Percentiles rank a stretch among this genome's conserved stretches.
phyloP scores from a whole-genome alignment of 2,329 filamentous ascomycete species.

The Diaporthe sp. region DNA sequence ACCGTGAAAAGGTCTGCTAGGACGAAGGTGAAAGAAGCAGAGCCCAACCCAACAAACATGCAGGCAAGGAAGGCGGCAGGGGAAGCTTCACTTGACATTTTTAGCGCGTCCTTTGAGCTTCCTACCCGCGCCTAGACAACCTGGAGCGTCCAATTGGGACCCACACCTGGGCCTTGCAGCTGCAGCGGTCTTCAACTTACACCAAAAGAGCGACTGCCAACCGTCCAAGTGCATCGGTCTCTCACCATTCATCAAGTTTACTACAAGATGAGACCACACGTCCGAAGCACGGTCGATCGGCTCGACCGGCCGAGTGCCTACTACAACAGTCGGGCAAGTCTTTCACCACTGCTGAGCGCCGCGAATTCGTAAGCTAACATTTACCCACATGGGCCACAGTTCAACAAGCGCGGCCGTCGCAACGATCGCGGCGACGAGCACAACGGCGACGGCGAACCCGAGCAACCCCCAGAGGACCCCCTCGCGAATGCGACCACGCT shows the following conservation, averaged over 20 bases:
- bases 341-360: not conserved
- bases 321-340: conserved; percentile 81
- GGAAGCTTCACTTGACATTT: conserved; percentile 35
- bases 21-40: not conserved
- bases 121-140: conserved; percentile 12
- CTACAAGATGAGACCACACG: conserved; percentile 57
- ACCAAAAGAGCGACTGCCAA: not conserved
- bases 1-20: not conserved
- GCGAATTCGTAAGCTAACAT: conserved; percentile 40
- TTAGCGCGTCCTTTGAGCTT: conserved; percentile 39
- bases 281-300: conserved; percentile 84
- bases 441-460: conserved; percentile 53
- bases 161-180: conserved; percentile 34
- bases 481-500: conserved; percentile 91
- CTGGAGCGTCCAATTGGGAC: conserved; percentile 13
- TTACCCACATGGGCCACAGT: conserved; percentile 52
- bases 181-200: conserved; percentile 19
- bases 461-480: conserved; percentile 78
- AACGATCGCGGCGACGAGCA: conserved; percentile 69
- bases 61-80: conserved; percentile 32
- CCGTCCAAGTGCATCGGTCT: not conserved
- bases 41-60: conserved; percentile 13
- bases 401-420: conserved; percentile 77
- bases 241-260: conserved; percentile 33
- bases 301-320: conserved; percentile 97